phyloP scores from a whole-genome alignment of 2,329 filamentous ascomycete species.

The Xylaria sp. region DNA sequence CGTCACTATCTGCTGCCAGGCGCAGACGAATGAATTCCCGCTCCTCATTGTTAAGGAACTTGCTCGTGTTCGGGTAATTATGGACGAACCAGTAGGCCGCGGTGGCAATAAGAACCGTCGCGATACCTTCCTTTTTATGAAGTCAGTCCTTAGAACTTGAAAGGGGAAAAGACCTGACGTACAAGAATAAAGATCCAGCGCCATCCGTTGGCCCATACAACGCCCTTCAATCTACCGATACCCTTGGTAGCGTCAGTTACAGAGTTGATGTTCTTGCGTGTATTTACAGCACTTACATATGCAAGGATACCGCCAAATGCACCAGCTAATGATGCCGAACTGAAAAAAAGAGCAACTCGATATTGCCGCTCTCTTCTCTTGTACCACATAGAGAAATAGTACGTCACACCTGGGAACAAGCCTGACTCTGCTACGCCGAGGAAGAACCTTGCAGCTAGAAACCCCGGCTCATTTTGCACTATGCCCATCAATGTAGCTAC shows the following conservation, averaged over 20 bases:
- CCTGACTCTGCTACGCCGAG: conserved; percentile 65
- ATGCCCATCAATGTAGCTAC: conserved; percentile 64
- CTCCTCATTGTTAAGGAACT: conserved; percentile 65
- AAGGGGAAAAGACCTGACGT: conserved; percentile 28
- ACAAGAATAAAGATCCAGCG: conserved; percentile 70
- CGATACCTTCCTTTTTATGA: conserved; percentile 64
- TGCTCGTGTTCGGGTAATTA: conserved; percentile 70
- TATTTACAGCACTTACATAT: conserved; percentile 53
- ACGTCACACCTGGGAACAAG: conserved; percentile 58
- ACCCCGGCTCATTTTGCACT: conserved; percentile 60
- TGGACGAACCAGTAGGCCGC: conserved; percentile 69
- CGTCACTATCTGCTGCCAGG: conserved; percentile 74
- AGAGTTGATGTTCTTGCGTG: not conserved
- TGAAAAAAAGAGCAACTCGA: conserved; percentile 66
- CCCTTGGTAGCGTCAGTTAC: conserved; percentile 51
- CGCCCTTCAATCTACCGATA: conserved; percentile 63
- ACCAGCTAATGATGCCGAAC: conserved; percentile 63
- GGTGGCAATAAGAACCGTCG: conserved; percentile 62
- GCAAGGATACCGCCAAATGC: conserved; percentile 67
- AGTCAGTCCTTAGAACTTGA: conserved; percentile 49
- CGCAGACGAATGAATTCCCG: conserved; percentile 69
- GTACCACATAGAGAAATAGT: conserved; percentile 62
- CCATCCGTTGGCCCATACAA: conserved; percentile 64
- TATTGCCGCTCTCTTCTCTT: conserved; percentile 64
- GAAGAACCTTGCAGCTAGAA: conserved; percentile 64